These are phyloP conservation scores for Colletotrichum sidae DNA, from an alignment of 2,329 filamentous ascomycete genomes.

Conservation along the genomic window DNA sequence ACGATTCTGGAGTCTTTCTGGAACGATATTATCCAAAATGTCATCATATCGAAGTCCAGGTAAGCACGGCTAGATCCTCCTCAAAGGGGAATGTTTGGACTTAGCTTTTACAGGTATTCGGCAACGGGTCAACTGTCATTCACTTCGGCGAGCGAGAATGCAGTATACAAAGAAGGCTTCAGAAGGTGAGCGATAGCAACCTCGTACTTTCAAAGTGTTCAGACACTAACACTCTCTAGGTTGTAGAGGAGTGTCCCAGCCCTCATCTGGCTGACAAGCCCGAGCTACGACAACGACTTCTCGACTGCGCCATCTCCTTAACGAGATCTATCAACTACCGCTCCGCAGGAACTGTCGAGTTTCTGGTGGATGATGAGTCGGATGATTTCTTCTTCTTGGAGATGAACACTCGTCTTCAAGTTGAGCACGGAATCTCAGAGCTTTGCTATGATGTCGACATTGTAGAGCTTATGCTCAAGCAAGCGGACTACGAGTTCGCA, in stretches of 20 bases:
- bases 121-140: constrained; percentile 51
- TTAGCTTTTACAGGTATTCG: constrained; percentile 45
- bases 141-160: constrained; percentile 57
- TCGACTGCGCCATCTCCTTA: constrained; percentile 48
- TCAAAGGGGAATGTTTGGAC: too few species aligned
- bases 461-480: constrained; percentile 24
- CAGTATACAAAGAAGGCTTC: constrained; percentile 57
- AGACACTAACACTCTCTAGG: constrained; percentile 39
- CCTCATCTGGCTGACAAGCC: constrained; percentile 36
- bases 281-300: constrained; percentile 45
- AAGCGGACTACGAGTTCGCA: constrained; percentile 44
- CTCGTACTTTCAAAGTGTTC: neutral
- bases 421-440: constrained; percentile 73
- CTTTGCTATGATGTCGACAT: constrained; percentile 15
- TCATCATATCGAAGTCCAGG: constrained; percentile 57
- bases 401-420: constrained; percentile 74
- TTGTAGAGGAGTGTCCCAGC: constrained; percentile 53
- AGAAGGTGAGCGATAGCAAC: constrained; percentile 49
- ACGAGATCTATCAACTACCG: constrained; percentile 47
- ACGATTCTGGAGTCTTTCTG: constrained; percentile 71
- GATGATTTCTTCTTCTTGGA: constrained; percentile 47
- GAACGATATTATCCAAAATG: constrained; percentile 70
- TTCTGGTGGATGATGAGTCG: constrained; percentile 47
- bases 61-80: neutral
- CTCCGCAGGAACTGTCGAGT: constrained; percentile 55